Conservation (phyloP, 2,329 filamentous ascomycete species). For the Tolypocladium inflatum region DNA sequence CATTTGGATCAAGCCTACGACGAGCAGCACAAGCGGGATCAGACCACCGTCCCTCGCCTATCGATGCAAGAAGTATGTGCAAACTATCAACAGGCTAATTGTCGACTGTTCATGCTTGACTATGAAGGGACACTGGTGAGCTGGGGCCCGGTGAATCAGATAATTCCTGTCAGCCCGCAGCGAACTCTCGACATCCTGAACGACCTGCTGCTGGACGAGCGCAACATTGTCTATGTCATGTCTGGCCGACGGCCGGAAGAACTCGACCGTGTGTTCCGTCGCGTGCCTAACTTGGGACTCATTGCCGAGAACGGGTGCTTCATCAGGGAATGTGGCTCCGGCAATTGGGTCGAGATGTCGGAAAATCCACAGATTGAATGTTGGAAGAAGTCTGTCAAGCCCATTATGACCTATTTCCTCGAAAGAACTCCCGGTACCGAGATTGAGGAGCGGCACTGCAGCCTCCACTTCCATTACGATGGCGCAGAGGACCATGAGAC, state of each 20-base stretch:
- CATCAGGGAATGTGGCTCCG: conserved; percentile 58
- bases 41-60: conserved; percentile 76
- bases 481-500: conserved; percentile 67
- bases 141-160: conserved; percentile 75
- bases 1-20: conserved; percentile 68
- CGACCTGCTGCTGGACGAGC: conserved; percentile 68
- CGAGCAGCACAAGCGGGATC: conserved; percentile 76
- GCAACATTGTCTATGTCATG: conserved; percentile 90
- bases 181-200: conserved; percentile 75
- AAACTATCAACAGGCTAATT: conserved; percentile 56
- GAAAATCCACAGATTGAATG: conserved; percentile 58
- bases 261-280: conserved; percentile 75
- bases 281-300: conserved; percentile 73
- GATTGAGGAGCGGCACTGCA: conserved; percentile 87
- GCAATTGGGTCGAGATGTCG: conserved; percentile 69
- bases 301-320: conserved; percentile 96
- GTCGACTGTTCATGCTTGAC: conserved; percentile 83
- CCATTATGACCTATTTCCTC: conserved; percentile 80
- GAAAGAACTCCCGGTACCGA: conserved; percentile 81
- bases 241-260: conserved; percentile 81
- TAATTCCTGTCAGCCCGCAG: conserved; percentile 75
- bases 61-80: conserved; percentile 55
- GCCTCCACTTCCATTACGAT: conserved; percentile 82
- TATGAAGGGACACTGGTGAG: conserved; percentile 89
- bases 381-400: conserved; percentile 79